Evolutionary conservation across 441 rosid genomes (phyloP).

Genomic region (Theobroma grandiflorum): DNA sequence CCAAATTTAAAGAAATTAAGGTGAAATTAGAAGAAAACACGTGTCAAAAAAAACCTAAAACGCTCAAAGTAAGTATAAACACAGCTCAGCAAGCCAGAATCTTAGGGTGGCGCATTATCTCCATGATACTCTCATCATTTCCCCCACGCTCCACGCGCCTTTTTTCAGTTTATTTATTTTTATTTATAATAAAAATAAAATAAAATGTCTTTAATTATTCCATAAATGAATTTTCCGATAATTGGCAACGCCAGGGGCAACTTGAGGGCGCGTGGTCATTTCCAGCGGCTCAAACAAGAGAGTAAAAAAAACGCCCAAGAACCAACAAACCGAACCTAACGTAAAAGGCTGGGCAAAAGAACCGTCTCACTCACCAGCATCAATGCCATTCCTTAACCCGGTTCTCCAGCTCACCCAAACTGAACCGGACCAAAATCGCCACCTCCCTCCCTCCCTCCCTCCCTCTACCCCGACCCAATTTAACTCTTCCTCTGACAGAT

Average conservation of each 20-base stretch:
- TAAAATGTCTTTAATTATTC: no score
- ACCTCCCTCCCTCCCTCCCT: not conserved
- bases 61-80: not conserved
- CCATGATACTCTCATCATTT: not conserved
- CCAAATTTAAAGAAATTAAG: not conserved
- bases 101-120: not conserved
- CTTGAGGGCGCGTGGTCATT: not conserved
- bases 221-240: no score
- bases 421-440: not conserved
- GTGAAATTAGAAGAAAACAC: not conserved
- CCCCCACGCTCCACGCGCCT: not conserved
- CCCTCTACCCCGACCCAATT: not conserved
- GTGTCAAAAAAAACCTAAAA: not conserved
- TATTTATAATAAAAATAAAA: no score
- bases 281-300: not conserved
- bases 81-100: not conserved
- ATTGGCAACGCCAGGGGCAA: no score
- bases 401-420: not conserved
- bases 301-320: not conserved
- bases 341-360: constrained; percentile 9
- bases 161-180: not conserved
- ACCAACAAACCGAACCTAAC: not conserved
- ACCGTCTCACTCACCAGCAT: not conserved
- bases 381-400: not conserved
- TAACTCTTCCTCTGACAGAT: not conserved